Conservation (phyloP, 2,329 filamentous ascomycete genomes). For the Cercospora sp. region DNA sequence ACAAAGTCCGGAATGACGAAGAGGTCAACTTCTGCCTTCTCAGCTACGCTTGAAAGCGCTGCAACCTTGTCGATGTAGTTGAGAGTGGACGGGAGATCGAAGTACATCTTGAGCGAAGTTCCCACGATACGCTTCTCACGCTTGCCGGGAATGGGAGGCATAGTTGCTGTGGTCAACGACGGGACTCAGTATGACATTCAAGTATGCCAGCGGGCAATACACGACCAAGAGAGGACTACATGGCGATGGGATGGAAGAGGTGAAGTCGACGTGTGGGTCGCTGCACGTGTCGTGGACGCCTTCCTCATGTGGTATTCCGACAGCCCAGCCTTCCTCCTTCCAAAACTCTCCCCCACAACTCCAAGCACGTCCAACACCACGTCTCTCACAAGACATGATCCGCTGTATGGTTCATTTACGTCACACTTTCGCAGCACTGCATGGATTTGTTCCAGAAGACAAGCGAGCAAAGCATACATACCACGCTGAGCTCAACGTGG, state of each 20-base stretch:
- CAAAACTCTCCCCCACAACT: background rate
- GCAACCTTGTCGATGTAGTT: constrained; percentile 49
- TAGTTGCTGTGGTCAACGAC: constrained; percentile 26
- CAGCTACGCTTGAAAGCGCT: constrained; percentile 53
- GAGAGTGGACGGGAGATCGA: constrained; percentile 64
- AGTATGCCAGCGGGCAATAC: background rate
- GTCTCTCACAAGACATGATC: background rate
- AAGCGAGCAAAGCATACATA: no score
- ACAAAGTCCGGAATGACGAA: constrained; percentile 80
- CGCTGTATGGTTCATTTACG: background rate
- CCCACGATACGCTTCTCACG: constrained; percentile 65
- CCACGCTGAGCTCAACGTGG: background rate
- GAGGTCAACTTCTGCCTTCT: constrained; percentile 62
- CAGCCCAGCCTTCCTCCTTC: background rate
- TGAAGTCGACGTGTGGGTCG: constrained; percentile 12
- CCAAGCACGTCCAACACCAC: background rate
- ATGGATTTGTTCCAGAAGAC: background rate
- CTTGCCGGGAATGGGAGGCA: constrained; percentile 36
- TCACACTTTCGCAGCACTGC: background rate
- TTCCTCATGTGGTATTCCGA: constrained; percentile 7
- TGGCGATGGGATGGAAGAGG: constrained; percentile 3
- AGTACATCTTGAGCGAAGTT: constrained; percentile 80
- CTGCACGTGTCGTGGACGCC: background rate
- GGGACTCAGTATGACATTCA: background rate
- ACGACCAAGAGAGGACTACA: background rate